A percentile compares a stretch with the other conserved stretches of the same genome.
These are phyloP conservation scores for Funneliformis caledonium DNA, from an alignment of 371 early-diverging fungal genomes.

Conservation along the genomic window DNA sequence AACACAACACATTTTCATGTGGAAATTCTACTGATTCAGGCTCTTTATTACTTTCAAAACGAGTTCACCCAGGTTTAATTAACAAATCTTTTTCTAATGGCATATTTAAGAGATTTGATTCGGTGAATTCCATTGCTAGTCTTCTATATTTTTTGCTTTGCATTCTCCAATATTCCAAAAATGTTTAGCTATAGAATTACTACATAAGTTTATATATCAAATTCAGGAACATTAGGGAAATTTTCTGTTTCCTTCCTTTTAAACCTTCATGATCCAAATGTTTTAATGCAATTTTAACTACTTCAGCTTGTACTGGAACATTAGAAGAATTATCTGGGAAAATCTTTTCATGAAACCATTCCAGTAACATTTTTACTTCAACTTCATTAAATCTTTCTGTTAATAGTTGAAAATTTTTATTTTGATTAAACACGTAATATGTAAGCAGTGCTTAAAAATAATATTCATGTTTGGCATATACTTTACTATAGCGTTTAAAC, in stretches of 20 bases:
- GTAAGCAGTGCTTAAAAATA: background rate
- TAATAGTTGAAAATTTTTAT: too few species aligned
- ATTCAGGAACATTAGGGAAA: slow-evolving; percentile 51
- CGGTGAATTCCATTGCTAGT: slow-evolving; percentile 59
- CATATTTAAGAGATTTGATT: slow-evolving; percentile 47
- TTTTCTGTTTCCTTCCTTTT: slow-evolving; percentile 66
- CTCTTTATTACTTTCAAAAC: too few species aligned
- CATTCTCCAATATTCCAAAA: slow-evolving; percentile 77
- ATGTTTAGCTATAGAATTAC: slow-evolving; percentile 77
- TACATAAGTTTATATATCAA: slow-evolving; percentile 62
- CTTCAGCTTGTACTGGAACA: slow-evolving; percentile 42
- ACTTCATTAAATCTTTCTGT: too few species aligned
- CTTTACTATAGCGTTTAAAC: background rate
- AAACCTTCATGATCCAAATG: slow-evolving; percentile 72
- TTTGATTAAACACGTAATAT: background rate
- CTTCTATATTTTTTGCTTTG: slow-evolving; percentile 60
- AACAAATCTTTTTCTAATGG: slow-evolving; percentile 51
- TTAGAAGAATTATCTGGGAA: slow-evolving; percentile 45
- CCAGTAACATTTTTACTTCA: slow-evolving; percentile 66
- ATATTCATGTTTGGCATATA: background rate
- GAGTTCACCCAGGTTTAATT: too few species aligned
- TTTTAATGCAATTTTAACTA: slow-evolving; percentile 53
- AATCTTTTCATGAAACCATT: slow-evolving; percentile 50
- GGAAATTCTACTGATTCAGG: too few species aligned
- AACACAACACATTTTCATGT: too few species aligned